phyloP scores from a whole-genome alignment of 345 rosid genomes.

The Populus simonii region DNA sequence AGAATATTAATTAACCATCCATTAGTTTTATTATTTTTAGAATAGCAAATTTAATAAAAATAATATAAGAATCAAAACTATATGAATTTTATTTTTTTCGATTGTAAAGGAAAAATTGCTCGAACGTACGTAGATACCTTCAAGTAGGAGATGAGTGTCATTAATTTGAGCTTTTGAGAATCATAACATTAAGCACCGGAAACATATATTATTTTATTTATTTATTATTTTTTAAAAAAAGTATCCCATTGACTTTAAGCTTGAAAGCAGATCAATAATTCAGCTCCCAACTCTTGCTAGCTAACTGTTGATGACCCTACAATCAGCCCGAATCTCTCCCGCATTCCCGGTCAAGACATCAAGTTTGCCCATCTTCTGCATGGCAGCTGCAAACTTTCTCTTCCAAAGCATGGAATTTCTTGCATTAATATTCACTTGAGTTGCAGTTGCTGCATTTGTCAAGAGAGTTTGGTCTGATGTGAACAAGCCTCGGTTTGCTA shows the following conservation, averaged over 20 bases:
- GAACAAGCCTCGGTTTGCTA: conserved; percentile 18
- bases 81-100: too few species aligned
- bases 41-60: too few species aligned
- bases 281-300: too few species aligned
- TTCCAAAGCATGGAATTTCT: conserved; percentile 6
- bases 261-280: too few species aligned
- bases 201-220: too few species aligned
- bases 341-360: conserved; percentile 14
- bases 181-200: too few species aligned
- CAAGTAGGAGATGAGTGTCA: not conserved
- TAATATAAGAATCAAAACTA: not conserved
- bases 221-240: too few species aligned
- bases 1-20: too few species aligned
- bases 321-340: conserved; percentile 16
- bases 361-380: conserved; percentile 25
- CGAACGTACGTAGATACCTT: not conserved
- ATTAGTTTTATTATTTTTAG: not conserved
- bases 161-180: too few species aligned
- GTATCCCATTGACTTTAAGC: too few species aligned
- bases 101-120: not conserved
- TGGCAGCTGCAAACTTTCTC: conserved; percentile 22
- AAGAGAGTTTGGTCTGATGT: conserved; percentile 24
- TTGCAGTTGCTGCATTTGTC: conserved; percentile 10
- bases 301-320: conserved; percentile 19
- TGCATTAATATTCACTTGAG: conserved; percentile 17